Conservation (phyloP, 1,284 basidiomycete genomes). For the Ceratobasidium theobromae region DNA sequence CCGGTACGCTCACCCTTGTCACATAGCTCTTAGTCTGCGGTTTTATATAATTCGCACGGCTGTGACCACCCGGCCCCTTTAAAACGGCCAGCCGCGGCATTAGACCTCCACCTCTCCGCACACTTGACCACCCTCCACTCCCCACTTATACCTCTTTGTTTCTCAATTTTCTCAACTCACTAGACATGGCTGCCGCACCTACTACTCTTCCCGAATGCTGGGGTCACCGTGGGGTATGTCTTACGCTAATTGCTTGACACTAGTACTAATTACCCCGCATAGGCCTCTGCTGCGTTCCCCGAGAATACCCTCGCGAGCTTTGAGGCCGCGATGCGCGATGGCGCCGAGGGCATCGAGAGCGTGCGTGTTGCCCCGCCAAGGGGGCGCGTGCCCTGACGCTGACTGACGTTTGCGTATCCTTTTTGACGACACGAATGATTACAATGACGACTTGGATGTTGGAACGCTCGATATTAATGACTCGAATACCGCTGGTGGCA, state of each 20-base stretch:
- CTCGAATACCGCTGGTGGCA: constrained; percentile 43
- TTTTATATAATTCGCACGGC: constrained; percentile 20
- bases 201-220: constrained; percentile 71
- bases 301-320: constrained; percentile 94
- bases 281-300: constrained; percentile 85
- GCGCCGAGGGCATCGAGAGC: constrained; percentile 94
- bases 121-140: background rate
- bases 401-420: background rate
- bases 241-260: constrained; percentile 32
- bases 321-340: constrained; percentile 88
- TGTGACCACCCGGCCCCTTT: constrained; percentile 11
- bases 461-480: background rate
- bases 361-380: constrained; percentile 36
- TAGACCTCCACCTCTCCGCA: background rate
- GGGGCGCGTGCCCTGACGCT: constrained; percentile 40
- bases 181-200: background rate
- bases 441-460: background rate
- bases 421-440: no score
- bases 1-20: no score
- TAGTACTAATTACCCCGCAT: constrained; percentile 11
- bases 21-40: no score
- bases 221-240: constrained; percentile 89
- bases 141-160: background rate
- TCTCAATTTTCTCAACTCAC: background rate
- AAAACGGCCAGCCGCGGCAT: constrained; percentile 44